phyloP scores from a whole-genome alignment of 2,329 filamentous ascomycete species.

The Fusarium nodosum region DNA sequence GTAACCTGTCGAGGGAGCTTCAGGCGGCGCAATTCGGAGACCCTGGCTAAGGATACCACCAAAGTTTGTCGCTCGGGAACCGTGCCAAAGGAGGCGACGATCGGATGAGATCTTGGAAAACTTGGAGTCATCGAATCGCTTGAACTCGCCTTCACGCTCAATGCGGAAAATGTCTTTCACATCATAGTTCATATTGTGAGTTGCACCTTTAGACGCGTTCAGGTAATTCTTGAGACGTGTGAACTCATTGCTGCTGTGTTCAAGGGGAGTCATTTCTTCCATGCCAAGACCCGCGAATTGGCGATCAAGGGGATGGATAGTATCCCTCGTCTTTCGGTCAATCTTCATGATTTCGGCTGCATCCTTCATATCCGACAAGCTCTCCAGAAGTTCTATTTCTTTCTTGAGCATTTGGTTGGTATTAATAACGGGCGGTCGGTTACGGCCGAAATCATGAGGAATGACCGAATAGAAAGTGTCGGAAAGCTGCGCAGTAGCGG shows the following conservation, averaged over 20 bases:
- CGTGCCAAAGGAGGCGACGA: conserved; percentile 87
- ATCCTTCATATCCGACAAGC: conserved; percentile 87
- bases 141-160: conserved; percentile 78
- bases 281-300: conserved; percentile 80
- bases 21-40: conserved; percentile 87
- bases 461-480: conserved; percentile 86
- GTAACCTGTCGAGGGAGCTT: conserved; percentile 81
- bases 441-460: conserved; percentile 83
- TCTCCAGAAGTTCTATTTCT: conserved; percentile 85
- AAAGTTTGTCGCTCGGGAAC: conserved; percentile 85
- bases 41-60: conserved; percentile 90
- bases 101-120: conserved; percentile 71
- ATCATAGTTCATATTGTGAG: conserved; percentile 72
- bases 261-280: conserved; percentile 81
- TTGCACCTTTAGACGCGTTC: conserved; percentile 73
- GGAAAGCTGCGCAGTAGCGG: conserved; percentile 73
- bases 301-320: conserved; percentile 75
- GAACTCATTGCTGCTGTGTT: conserved; percentile 72
- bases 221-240: conserved; percentile 75
- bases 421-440: conserved; percentile 76
- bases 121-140: conserved; percentile 72
- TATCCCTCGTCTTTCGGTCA: conserved; percentile 63
- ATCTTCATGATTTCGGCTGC: conserved; percentile 82
- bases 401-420: conserved; percentile 71
- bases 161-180: conserved; percentile 86